Evolutionary conservation across 805 yeast genomes (phyloP).

Genomic region (Saccharomyces mikatae): DNA sequence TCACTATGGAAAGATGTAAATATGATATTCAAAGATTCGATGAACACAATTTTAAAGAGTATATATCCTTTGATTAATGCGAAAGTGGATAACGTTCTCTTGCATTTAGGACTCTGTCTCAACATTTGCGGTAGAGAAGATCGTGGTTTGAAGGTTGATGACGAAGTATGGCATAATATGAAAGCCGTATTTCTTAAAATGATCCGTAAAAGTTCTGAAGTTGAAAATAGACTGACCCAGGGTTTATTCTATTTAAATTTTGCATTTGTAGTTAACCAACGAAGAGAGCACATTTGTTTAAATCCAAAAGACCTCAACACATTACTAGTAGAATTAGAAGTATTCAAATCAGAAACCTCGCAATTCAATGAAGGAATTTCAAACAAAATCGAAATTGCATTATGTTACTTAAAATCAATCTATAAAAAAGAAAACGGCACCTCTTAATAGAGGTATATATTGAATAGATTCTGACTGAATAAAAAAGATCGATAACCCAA

Average conservation of each 20-base stretch:
- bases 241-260: conserved; percentile 13
- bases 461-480: not conserved
- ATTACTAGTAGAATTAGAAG: not conserved
- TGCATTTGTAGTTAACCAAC: conserved; percentile 6
- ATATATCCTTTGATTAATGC: conserved; percentile 1
- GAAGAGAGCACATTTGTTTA: not conserved
- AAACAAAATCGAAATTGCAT: conserved; percentile 6
- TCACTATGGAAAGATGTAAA: not conserved
- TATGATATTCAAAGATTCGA: not conserved
- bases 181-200: not conserved
- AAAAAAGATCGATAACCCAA: not conserved
- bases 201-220: not conserved
- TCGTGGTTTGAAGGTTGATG: not conserved
- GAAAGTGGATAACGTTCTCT: conserved; percentile 6
- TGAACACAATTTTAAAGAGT: conserved; percentile 1
- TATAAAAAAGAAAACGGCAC: not conserved
- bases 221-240: conserved; percentile 2
- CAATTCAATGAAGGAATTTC: conserved; percentile 10
- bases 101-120: conserved; percentile 16
- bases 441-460: not conserved
- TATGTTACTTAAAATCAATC: conserved; percentile 2
- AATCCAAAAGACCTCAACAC: conserved; percentile 1
- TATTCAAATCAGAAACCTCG: conserved; percentile 6
- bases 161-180: not conserved
- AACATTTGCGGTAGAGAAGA: conserved; percentile 2